Evolutionary conservation across 2,329 filamentous ascomycete genomes (phyloP).

Genomic region (Ophiostoma himal-ulmi): DNA sequence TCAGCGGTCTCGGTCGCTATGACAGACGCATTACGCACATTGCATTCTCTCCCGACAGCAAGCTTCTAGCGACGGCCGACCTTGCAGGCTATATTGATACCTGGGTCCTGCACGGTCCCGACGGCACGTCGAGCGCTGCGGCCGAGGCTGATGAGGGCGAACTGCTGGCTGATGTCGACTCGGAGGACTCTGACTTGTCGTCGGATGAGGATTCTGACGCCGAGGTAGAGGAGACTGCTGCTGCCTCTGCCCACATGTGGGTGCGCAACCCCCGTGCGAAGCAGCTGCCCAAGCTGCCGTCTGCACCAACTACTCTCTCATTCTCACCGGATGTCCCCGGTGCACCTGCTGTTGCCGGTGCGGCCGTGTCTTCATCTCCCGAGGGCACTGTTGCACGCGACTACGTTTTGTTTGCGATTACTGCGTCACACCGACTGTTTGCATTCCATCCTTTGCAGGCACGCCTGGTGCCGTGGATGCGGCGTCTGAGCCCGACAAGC

Average conservation of each 20-base stretch:
- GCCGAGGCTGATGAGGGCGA: constrained; percentile 26
- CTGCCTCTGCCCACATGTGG: constrained; percentile 48
- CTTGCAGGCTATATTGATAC: constrained; percentile 80
- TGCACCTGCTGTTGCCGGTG: constrained; percentile 18
- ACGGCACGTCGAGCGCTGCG: constrained; percentile 36
- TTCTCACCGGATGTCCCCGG: constrained; percentile 52
- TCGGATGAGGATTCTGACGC: constrained; percentile 40
- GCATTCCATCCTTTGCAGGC: constrained; percentile 76
- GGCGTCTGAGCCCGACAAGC: constrained; percentile 68
- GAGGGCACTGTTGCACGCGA: constrained; percentile 35
- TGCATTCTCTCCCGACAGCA: constrained; percentile 74
- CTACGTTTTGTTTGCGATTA: constrained; percentile 50
- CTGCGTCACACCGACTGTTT: constrained; percentile 58
- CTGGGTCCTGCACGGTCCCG: constrained; percentile 64
- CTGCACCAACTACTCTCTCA: constrained; percentile 60
- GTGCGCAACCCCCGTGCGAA: constrained; percentile 63
- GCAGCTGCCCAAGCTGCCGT: constrained; percentile 62
- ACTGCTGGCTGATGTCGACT: constrained; percentile 31
- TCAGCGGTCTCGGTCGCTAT: constrained; percentile 68
- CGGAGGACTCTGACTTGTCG: constrained; percentile 28
- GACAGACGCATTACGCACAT: constrained; percentile 67
- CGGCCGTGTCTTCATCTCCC: constrained; percentile 10
- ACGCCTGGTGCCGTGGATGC: constrained; percentile 75
- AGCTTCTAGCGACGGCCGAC: constrained; percentile 72
- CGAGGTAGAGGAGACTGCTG: constrained; percentile 11